Percentiles rank a stretch among this genome's conserved stretches.
phyloP scores from a whole-genome alignment of 345 rosid species.

The Schrenkiella parvula region DNA sequence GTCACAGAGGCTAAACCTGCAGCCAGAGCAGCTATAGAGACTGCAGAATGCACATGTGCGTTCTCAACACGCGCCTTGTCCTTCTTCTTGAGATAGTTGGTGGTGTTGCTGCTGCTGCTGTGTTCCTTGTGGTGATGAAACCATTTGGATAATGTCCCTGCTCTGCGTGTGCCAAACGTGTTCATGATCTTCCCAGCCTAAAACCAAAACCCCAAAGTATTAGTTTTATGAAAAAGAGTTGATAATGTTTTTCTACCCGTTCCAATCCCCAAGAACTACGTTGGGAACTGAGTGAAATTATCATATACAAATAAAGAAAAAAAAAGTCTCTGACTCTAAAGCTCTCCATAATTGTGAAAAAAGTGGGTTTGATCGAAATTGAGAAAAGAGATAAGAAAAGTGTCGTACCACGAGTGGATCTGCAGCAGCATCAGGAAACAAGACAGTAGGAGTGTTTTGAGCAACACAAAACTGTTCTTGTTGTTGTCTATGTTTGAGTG shows the following conservation, averaged over 20 bases:
- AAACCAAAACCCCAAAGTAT: background rate
- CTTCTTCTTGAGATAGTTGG: constrained; percentile 51
- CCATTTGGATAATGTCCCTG: constrained; percentile 81
- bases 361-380: background rate
- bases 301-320: background rate
- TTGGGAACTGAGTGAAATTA: background rate
- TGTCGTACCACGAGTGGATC: constrained; percentile 45
- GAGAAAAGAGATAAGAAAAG: background rate
- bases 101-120: constrained; percentile 29
- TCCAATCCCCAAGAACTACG: constrained; percentile 3
- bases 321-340: constrained; percentile 7
- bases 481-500: constrained; percentile 61
- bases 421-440: constrained; percentile 39
- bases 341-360: background rate
- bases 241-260: background rate
- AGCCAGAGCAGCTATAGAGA: constrained; percentile 87
- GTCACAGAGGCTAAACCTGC: constrained; percentile 89
- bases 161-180: constrained; percentile 45
- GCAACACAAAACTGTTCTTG: constrained; percentile 28
- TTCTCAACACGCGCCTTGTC: constrained; percentile 73
- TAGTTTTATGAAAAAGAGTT: background rate
- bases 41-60: constrained; percentile 68
- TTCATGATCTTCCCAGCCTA: constrained; percentile 54
- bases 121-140: constrained; percentile 69
- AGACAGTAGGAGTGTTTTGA: constrained; percentile 26